These are phyloP conservation scores for Kuraishia piskuri DNA, from an alignment of 805 yeast genomes.

Conservation along the genomic window DNA sequence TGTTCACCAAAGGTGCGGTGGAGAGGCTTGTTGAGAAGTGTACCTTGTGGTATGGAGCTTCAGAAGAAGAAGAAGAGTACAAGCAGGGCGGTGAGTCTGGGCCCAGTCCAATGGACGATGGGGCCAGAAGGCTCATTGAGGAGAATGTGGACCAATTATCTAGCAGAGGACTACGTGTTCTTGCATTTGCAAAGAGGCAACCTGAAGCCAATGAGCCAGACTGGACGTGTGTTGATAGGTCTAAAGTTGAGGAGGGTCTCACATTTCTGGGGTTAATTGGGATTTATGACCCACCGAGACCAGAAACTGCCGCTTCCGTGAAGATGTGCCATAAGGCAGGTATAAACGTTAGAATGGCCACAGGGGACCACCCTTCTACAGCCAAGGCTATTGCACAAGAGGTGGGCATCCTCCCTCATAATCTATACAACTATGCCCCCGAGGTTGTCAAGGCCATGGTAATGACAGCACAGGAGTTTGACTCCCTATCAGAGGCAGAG, in stretches of 20 bases:
- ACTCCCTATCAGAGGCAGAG: conserved; percentile 48
- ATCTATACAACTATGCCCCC: conserved; percentile 43
- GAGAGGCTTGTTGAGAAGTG: conserved; percentile 59
- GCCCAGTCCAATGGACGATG: conserved; percentile 28
- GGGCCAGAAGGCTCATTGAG: conserved; percentile 34
- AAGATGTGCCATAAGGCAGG: conserved; percentile 66
- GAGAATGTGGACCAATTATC: conserved; percentile 52
- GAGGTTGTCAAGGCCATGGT: conserved; percentile 59
- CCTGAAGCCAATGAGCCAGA: conserved; percentile 17
- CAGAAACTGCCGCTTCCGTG: conserved; percentile 59
- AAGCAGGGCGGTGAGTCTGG: conserved; percentile 22
- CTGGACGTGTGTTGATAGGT: conserved; percentile 28
- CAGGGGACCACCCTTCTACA: conserved; percentile 76
- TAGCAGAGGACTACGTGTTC: conserved; percentile 59
- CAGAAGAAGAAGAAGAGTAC: conserved; percentile 10
- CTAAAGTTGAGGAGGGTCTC: conserved; percentile 40
- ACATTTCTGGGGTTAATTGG: conserved; percentile 64
- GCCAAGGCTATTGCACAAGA: conserved; percentile 76
- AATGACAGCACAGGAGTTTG: conserved; percentile 70
- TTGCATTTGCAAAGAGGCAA: conserved; percentile 54
- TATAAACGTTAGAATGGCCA: conserved; percentile 71
- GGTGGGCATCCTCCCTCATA: conserved; percentile 65
- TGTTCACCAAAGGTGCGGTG: conserved; percentile 67
- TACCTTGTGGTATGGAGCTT: conserved; percentile 37
- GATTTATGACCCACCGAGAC: conserved; percentile 74